Conservation (phyloP, 371 early-diverging fungal genomes). For the Apophysomyces ossiformis region DNA sequence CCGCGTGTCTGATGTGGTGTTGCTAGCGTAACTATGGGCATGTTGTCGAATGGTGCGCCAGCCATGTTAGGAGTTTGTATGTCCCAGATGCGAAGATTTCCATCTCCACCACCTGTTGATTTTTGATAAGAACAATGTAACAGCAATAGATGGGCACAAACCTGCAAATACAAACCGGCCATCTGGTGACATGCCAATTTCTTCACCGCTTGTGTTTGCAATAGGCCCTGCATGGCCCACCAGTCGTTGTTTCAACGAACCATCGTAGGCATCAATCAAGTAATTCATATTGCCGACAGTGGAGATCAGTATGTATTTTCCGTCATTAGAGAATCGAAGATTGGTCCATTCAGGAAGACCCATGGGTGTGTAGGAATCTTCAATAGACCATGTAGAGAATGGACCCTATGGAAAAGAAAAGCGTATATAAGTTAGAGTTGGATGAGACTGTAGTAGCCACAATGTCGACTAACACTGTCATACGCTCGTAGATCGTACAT, state of each 20-base stretch:
- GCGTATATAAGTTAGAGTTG: slow-evolving; percentile 15
- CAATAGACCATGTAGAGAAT: slow-evolving; percentile 43
- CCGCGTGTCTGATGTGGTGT: slow-evolving; percentile 43
- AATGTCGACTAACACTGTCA: slow-evolving; percentile 30
- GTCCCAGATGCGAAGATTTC: slow-evolving; percentile 72
- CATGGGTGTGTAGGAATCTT: slow-evolving; percentile 28
- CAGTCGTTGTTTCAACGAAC: slow-evolving; percentile 52
- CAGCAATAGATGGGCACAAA: slow-evolving; percentile 15
- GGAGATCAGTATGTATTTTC: slow-evolving; percentile 72
- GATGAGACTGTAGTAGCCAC: neutral
- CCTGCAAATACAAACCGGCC: slow-evolving; percentile 74
- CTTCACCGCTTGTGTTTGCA: slow-evolving; percentile 42
- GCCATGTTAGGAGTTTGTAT: slow-evolving; percentile 45
- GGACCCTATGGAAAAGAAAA: slow-evolving; percentile 32
- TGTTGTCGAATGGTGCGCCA: slow-evolving; percentile 17
- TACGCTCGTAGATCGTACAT: slow-evolving; percentile 77
- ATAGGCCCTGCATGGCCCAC: slow-evolving; percentile 52
- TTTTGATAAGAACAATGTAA: slow-evolving; percentile 3
- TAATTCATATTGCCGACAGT: slow-evolving; percentile 69
- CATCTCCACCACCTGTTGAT: slow-evolving; percentile 64
- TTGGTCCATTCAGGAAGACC: slow-evolving; percentile 58
- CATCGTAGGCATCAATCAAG: slow-evolving; percentile 75
- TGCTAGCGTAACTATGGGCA: slow-evolving; percentile 31
- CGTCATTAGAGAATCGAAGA: slow-evolving; percentile 77
- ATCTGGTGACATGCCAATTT: slow-evolving; percentile 79